These are phyloP conservation scores for Ambrosiella cleistominuta DNA, from an alignment of 2,329 filamentous ascomycete species.

Conservation along the genomic window DNA sequence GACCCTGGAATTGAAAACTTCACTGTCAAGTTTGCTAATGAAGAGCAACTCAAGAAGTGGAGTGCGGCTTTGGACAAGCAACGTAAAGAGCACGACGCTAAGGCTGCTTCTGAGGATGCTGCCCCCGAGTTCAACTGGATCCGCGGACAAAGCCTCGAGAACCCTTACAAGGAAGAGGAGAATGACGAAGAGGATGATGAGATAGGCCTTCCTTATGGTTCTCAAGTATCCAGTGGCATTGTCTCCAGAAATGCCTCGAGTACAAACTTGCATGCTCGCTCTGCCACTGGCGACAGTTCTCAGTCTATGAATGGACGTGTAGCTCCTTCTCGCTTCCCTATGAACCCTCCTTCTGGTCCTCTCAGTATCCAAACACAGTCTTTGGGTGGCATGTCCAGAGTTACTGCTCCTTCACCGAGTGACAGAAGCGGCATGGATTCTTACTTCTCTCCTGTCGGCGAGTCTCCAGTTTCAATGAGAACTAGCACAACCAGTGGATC, in stretches of 20 bases:
- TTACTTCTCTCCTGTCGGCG: constrained; percentile 78
- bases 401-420: constrained; percentile 32
- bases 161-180: constrained; percentile 58
- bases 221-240: constrained; percentile 17
- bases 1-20: constrained; percentile 94
- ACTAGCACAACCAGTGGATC: constrained; percentile 60
- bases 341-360: constrained; percentile 36
- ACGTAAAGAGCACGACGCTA: constrained; percentile 41
- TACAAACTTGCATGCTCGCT: constrained; percentile 56
- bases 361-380: constrained; percentile 52
- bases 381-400: constrained; percentile 14
- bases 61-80: constrained; percentile 61
- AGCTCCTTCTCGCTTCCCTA: constrained; percentile 54
- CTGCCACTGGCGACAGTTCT: constrained; percentile 54
- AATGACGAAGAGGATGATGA: constrained; percentile 44
- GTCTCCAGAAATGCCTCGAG: constrained; percentile 52
- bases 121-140: constrained; percentile 71
- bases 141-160: constrained; percentile 53
- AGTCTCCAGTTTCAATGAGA: constrained; percentile 60
- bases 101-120: constrained; percentile 25
- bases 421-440: constrained; percentile 52
- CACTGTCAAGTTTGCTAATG: constrained; percentile 79
- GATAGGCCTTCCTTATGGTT: constrained; percentile 6
- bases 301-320: constrained; percentile 40
- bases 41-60: constrained; percentile 91